Conservation (phyloP, 164 flowering plant species). For the Nelumbo lutea region DNA sequence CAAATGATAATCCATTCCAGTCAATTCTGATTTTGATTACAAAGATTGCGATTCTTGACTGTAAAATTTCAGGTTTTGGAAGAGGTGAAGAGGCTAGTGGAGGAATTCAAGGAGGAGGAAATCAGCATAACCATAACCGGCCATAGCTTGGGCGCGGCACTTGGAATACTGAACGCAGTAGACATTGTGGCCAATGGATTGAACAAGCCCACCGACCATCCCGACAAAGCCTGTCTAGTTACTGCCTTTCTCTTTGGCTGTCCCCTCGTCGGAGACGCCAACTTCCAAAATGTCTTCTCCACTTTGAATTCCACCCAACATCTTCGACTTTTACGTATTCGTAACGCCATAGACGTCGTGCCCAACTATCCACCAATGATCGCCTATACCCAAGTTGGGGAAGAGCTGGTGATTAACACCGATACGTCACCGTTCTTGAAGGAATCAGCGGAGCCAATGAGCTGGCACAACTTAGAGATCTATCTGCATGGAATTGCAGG, state of each 20-base stretch:
- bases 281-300: slow-evolving; percentile 32
- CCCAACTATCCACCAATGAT: slow-evolving; percentile 64
- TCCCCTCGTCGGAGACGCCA: slow-evolving; percentile 66
- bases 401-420: slow-evolving; percentile 58
- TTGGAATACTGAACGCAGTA: slow-evolving; percentile 58
- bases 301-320: slow-evolving; percentile 22
- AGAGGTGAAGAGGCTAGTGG: slow-evolving; percentile 60
- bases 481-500: slow-evolving; percentile 93
- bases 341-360: slow-evolving; percentile 52
- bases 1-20: no score
- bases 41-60: no score
- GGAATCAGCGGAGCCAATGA: slow-evolving; percentile 32
- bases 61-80: slow-evolving; percentile 62
- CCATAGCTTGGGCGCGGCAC: slow-evolving; percentile 80
- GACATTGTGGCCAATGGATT: slow-evolving; percentile 60
- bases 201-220: slow-evolving; percentile 25
- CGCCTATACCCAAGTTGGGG: slow-evolving; percentile 60
- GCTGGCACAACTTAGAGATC: slow-evolving; percentile 66
- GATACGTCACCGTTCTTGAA: slow-evolving; percentile 58
- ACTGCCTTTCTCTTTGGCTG: slow-evolving; percentile 58
- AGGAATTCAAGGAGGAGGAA: slow-evolving; percentile 36
- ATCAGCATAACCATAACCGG: slow-evolving; percentile 50
- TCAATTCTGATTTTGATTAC: no score
- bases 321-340: slow-evolving; percentile 37
- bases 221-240: slow-evolving; percentile 38